Percentiles rank a stretch among this genome's conserved stretches.
These are phyloP conservation scores for Boletus edulis DNA, from an alignment of 768 basidiomycete genomes.

Conservation along the genomic window DNA sequence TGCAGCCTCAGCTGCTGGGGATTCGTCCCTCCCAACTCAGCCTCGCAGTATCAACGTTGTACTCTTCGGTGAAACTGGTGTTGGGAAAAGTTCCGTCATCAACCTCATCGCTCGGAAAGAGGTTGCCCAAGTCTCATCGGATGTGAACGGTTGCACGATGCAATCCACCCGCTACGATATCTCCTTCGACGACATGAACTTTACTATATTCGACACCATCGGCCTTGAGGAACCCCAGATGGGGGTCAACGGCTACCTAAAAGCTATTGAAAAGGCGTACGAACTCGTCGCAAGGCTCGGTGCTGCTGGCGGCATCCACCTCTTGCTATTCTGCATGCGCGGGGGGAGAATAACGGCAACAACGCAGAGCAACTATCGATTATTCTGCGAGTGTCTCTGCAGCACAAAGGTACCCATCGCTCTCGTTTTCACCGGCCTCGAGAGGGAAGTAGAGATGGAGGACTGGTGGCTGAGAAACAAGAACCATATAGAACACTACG, in stretches of 20 bases:
- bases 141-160: conserved; percentile 37
- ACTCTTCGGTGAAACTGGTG: conserved; percentile 41
- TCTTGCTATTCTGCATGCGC: conserved; percentile 42
- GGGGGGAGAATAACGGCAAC: conserved; percentile 37
- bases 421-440: conserved; percentile 42
- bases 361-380: conserved; percentile 36
- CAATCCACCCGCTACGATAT: conserved; percentile 26
- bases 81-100: conserved; percentile 32
- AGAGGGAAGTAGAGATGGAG: conserved; percentile 32
- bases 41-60: conserved; percentile 33
- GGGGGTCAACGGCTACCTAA: conserved; percentile 27
- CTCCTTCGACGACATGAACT: conserved; percentile 18
- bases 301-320: conserved; percentile 35
- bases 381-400: conserved; percentile 42
- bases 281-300: conserved; percentile 33
- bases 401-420: conserved; percentile 35
- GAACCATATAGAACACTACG: conserved; percentile 16
- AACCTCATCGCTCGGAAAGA: conserved; percentile 28
- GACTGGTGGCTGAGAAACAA: conserved; percentile 35
- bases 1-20: neutral
- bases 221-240: conserved; percentile 34
- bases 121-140: conserved; percentile 25
- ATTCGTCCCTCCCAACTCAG: neutral
- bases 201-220: conserved; percentile 32
- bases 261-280: conserved; percentile 29